A percentile compares a stretch with the other conserved stretches of the same genome.
phyloP scores from a whole-genome alignment of 495 filamentous ascomycete genomes.

The Terfezia claveryi region DNA sequence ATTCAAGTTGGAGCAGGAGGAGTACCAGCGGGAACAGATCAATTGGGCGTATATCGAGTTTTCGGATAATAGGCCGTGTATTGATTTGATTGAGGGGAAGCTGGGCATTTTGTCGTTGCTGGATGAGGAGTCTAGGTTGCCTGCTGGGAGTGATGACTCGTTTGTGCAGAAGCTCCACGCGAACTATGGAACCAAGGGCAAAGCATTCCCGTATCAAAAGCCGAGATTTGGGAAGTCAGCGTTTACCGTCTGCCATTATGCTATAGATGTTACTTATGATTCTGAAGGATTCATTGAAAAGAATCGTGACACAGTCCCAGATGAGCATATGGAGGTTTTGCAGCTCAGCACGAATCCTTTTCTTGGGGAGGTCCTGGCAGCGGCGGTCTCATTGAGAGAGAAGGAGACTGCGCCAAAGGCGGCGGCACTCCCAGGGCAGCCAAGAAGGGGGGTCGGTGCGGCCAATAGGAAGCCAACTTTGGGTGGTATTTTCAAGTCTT shows the following conservation, averaged over 20 bases:
- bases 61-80: slow-evolving; percentile 98
- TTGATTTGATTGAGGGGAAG: slow-evolving; percentile 94
- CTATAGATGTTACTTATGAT: slow-evolving; percentile 94
- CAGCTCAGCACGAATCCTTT: slow-evolving; percentile 68
- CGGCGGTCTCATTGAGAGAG: slow-evolving; percentile 66
- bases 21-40: slow-evolving; percentile 90
- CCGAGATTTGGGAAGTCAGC: slow-evolving; percentile 91
- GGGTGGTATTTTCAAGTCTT: slow-evolving; percentile 96
- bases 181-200: slow-evolving; percentile 77
- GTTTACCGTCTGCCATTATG: slow-evolving; percentile 98
- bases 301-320: slow-evolving; percentile 94
- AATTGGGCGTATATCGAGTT: slow-evolving; percentile 99
- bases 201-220: slow-evolving; percentile 75
- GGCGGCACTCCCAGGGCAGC: slow-evolving; percentile 41
- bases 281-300: slow-evolving; percentile 99
- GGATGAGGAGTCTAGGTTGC: slow-evolving; percentile 88
- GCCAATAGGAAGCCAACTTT: slow-evolving; percentile 92
- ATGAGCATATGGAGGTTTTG: slow-evolving; percentile 90
- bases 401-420: slow-evolving; percentile 59
- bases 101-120: slow-evolving; percentile 78
- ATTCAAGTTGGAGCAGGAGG: slow-evolving; percentile 98
- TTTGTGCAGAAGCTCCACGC: slow-evolving; percentile 96
- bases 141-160: slow-evolving; percentile 92
- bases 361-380: slow-evolving; percentile 61
- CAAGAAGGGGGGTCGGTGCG: slow-evolving; percentile 69